Conservation (phyloP, 2,329 filamentous ascomycete genomes). For the Neonectria coccinea region DNA sequence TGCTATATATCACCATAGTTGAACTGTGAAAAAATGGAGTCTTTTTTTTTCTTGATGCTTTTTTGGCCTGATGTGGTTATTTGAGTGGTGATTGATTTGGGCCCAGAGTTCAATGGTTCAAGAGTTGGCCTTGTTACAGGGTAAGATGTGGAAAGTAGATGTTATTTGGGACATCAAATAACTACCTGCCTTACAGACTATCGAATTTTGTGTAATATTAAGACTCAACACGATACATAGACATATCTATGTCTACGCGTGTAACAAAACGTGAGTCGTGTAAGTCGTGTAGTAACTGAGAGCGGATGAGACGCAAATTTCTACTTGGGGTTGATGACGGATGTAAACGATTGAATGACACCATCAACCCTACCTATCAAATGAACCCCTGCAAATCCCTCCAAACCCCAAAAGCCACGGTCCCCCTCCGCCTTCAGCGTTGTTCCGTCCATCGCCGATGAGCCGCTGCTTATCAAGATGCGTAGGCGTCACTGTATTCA, state of each 20-base stretch:
- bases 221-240: too few species aligned
- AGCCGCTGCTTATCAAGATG: slow-evolving; percentile 26
- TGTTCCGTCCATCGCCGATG: slow-evolving; percentile 1
- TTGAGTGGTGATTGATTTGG: too few species aligned
- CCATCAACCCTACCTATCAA: slow-evolving; percentile 21
- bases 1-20: slow-evolving; percentile 22
- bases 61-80: too few species aligned
- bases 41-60: not conserved
- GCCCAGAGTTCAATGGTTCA: too few species aligned
- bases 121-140: not conserved
- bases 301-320: not conserved
- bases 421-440: not conserved
- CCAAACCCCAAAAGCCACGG: not conserved
- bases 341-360: slow-evolving; percentile 31
- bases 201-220: too few species aligned
- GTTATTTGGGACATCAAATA: not conserved
- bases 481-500: slow-evolving; percentile 8
- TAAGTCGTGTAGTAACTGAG: not conserved
- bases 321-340: slow-evolving; percentile 19
- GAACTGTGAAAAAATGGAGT: slow-evolving; percentile 8
- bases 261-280: not conserved
- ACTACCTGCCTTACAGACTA: too few species aligned
- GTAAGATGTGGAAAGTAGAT: not conserved
- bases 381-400: slow-evolving; percentile 28
- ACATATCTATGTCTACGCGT: not conserved